Evolutionary conservation across 75 land plant species (phyloP).

Genomic region (Cunninghamia lanceolata): DNA sequence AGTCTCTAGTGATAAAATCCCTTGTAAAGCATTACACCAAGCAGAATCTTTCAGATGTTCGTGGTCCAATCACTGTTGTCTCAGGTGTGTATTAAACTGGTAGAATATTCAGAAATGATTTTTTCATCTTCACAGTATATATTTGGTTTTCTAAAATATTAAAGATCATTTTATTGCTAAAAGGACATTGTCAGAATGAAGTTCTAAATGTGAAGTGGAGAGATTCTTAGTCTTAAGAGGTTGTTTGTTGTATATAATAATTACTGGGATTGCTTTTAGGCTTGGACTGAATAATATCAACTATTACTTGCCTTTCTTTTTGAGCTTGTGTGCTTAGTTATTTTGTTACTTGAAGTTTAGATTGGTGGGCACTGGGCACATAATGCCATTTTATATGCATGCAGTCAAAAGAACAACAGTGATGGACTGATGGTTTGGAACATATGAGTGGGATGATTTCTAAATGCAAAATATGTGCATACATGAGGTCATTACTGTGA

Average conservation of each 20-base stretch:
- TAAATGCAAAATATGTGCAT: neutral
- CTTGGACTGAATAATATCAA: neutral
- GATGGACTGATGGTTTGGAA: neutral
- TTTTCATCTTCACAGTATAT: neutral
- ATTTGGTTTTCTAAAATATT: neutral
- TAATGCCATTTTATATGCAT: neutral
- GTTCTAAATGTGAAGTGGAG: neutral
- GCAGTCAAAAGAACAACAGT: neutral
- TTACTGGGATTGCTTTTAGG: neutral
- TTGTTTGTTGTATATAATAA: neutral
- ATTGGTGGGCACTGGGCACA: neutral
- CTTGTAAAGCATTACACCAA: conserved; percentile 96
- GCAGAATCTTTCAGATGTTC: conserved; percentile 84
- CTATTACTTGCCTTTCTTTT: neutral
- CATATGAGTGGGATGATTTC: neutral
- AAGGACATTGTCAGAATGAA: neutral
- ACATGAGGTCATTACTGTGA: too few species aligned
- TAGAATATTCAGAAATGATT: neutral
- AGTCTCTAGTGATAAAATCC: conserved; percentile 89
- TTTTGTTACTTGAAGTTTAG: neutral
- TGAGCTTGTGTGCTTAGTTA: neutral
- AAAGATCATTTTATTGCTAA: neutral
- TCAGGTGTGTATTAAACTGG: conserved; percentile 52
- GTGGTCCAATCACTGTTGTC: conserved; percentile 93
- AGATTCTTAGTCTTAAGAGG: neutral